phyloP scores from a whole-genome alignment of 495 filamentous ascomycete genomes.

The Penicillium longicatenatum region DNA sequence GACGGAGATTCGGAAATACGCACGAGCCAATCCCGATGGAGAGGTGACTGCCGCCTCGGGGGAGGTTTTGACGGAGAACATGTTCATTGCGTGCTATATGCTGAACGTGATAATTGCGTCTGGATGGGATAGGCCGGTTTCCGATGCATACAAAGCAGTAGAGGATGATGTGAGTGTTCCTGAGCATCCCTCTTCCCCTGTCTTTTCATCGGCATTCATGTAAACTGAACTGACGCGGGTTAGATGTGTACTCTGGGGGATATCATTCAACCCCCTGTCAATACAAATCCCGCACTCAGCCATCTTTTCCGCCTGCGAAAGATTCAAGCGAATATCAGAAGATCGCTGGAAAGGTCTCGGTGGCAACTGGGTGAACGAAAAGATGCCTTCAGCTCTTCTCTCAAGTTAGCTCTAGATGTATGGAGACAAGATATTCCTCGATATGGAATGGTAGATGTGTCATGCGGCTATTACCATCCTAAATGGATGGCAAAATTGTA shows the following conservation, averaged over 20 bases:
- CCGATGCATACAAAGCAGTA: constrained; percentile 27
- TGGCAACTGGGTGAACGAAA: constrained; percentile 17
- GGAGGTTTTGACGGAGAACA: constrained; percentile 28
- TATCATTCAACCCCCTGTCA: constrained; percentile 25
- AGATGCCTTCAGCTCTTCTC: constrained; percentile 17
- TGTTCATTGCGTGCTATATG: constrained; percentile 41
- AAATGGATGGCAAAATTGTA: constrained; percentile 39
- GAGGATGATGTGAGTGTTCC: constrained; percentile 34
- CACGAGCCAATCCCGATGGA: constrained; percentile 12
- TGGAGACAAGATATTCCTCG: constrained; percentile 39
- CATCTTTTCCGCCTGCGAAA: constrained; percentile 36
- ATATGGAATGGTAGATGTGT: constrained; percentile 26
- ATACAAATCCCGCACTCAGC: constrained; percentile 26
- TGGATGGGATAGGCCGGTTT: constrained; percentile 36
- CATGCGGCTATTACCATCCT: constrained; percentile 31
- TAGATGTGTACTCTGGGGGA: constrained; percentile 32
- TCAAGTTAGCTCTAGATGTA: constrained; percentile 30
- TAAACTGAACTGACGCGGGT: not conserved
- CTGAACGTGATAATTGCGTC: constrained; percentile 37
- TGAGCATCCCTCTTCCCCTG: not conserved
- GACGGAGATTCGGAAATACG: constrained; percentile 29
- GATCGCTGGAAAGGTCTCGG: constrained; percentile 21
- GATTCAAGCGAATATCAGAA: constrained; percentile 35
- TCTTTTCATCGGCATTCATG: not conserved
- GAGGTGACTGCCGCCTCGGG: constrained; percentile 14